Evolutionary conservation across 2,329 filamentous ascomycete genomes (phyloP).

Genomic region (Paraphaeosphaeria minitans): DNA sequence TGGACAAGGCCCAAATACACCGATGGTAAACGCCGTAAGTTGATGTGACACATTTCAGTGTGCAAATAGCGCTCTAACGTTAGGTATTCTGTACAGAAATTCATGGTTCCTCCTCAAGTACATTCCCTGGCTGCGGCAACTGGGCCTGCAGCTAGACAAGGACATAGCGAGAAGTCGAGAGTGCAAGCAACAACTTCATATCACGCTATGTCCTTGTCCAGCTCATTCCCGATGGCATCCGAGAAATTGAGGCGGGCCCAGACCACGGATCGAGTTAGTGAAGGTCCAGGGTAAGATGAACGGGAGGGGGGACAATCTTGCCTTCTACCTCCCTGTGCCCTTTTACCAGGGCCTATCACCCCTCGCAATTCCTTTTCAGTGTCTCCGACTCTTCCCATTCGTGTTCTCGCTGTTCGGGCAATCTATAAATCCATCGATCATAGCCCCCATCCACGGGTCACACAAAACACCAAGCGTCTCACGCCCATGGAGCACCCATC

Average conservation of each 20-base stretch:
- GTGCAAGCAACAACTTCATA: constrained; percentile 23
- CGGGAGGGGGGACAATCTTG: too few species aligned
- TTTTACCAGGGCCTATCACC: not conserved
- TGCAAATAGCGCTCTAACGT: not conserved
- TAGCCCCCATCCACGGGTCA: constrained; percentile 4
- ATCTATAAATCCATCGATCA: constrained; percentile 1
- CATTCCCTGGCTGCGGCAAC: not conserved
- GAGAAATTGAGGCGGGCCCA: constrained; percentile 10
- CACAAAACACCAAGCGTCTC: constrained; percentile 5
- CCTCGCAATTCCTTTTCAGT: too few species aligned
- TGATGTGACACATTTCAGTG: not conserved
- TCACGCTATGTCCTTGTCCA: constrained; percentile 33
- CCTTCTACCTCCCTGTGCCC: not conserved
- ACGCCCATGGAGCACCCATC: constrained; percentile 1
- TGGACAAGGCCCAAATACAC: not conserved
- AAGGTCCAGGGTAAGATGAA: constrained; percentile 36
- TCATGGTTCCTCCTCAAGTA: not conserved
- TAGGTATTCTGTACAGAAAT: too few species aligned
- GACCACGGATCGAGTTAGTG: constrained; percentile 25
- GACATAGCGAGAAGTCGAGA: constrained; percentile 22
- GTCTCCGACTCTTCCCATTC: not conserved
- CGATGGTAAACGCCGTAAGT: not conserved
- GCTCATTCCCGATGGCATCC: constrained; percentile 23
- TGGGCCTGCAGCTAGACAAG: too few species aligned
- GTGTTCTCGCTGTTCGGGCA: not conserved